phyloP scores from a whole-genome alignment of 352 stramenopile genomes.

The Phytophthora colocasiae region DNA sequence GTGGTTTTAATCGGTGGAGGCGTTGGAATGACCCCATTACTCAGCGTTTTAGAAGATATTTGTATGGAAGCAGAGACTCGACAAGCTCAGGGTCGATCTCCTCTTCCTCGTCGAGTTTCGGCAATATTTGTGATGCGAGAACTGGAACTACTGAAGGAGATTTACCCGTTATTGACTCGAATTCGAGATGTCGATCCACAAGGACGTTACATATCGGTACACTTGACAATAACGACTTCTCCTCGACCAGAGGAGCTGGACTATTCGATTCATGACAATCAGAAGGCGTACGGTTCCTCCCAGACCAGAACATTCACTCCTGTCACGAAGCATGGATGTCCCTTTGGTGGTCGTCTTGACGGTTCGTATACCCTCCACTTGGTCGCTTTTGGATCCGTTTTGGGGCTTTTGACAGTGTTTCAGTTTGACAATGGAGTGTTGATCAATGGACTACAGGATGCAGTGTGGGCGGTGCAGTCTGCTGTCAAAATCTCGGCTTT shows the following conservation, averaged over 20 bases:
- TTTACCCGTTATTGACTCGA: conserved; percentile 37
- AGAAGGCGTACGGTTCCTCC: conserved; percentile 3
- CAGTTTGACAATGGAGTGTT: conserved; percentile 24
- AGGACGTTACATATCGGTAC: conserved; percentile 20
- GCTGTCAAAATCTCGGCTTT: conserved; percentile 11
- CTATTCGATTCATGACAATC: neutral
- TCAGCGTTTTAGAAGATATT: conserved; percentile 56
- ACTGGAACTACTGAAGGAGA: conserved; percentile 46
- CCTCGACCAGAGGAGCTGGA: conserved; percentile 25
- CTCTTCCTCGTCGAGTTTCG: conserved; percentile 30
- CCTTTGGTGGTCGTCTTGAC: conserved; percentile 10
- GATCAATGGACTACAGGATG: conserved; percentile 14
- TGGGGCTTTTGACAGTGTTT: conserved; percentile 13
- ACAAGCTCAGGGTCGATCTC: conserved; percentile 8
- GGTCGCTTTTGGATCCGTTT: conserved; percentile 14
- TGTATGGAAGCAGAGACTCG: conserved; percentile 15
- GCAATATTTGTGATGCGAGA: conserved; percentile 56
- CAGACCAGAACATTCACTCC: neutral
- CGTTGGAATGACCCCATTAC: conserved; percentile 52
- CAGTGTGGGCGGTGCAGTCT: conserved; percentile 21
- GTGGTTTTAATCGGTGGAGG: conserved; percentile 53
- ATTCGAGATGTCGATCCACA: conserved; percentile 40
- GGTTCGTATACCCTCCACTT: too few species aligned
- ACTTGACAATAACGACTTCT: conserved; percentile 37
- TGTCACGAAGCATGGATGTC: conserved; percentile 1